Conservation (phyloP, 108 stramenopile species). For the Skeletonema menzelii region DNA sequence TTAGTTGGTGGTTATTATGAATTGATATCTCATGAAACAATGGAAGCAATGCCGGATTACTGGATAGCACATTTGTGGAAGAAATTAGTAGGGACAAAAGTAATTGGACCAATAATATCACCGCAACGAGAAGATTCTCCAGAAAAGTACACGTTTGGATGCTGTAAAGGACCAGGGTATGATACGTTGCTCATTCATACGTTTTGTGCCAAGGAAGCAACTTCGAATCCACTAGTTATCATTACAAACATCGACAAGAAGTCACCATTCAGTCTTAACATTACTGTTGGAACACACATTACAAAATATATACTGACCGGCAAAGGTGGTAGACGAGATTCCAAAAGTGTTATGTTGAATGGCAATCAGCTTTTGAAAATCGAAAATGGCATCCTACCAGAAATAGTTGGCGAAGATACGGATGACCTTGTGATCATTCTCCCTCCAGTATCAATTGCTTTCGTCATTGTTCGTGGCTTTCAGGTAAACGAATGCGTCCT, state of each 20-base stretch:
- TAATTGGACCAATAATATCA: constrained; percentile 30
- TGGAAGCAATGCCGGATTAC: constrained; percentile 38
- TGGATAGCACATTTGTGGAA: constrained; percentile 45
- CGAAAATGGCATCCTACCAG: neutral
- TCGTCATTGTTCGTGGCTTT: constrained; percentile 24
- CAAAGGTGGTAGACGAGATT: constrained; percentile 3
- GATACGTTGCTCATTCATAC: constrained; percentile 34
- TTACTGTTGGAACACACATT: constrained; percentile 18
- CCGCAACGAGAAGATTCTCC: neutral
- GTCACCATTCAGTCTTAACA: constrained; percentile 13
- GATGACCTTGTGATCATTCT: neutral
- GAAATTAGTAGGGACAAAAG: constrained; percentile 17
- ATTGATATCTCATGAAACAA: constrained; percentile 26
- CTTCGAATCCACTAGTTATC: constrained; percentile 17
- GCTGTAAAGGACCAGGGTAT: constrained; percentile 22
- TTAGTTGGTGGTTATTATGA: constrained; percentile 39
- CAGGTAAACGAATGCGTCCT: constrained; percentile 9
- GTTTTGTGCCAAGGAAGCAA: constrained; percentile 27
- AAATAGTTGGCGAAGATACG: neutral
- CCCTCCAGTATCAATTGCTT: constrained; percentile 28
- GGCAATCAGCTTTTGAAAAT: neutral
- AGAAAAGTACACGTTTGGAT: constrained; percentile 24
- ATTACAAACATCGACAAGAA: constrained; percentile 34
- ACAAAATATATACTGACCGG: constrained; percentile 13
- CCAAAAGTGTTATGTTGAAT: neutral